A percentile compares a stretch with the other conserved stretches of the same genome.
These are phyloP conservation scores for Suillus lakei DNA, from an alignment of 768 basidiomycete genomes.

Conservation along the genomic window DNA sequence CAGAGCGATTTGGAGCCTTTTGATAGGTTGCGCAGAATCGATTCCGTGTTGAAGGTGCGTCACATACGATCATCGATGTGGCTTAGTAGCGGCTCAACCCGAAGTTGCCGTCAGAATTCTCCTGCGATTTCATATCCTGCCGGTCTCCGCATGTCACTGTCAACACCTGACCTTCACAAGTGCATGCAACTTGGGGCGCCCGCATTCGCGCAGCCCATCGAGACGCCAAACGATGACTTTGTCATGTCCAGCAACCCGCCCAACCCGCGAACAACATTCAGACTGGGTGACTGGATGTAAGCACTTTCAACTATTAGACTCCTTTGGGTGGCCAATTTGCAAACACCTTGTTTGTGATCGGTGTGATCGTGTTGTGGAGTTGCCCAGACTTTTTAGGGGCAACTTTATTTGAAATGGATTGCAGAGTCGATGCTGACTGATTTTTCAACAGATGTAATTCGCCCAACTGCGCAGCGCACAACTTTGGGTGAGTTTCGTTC, in stretches of 20 bases:
- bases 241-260: conserved; percentile 73
- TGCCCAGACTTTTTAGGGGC: conserved; percentile 14
- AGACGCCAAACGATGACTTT: conserved; percentile 43
- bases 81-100: conserved; percentile 17
- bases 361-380: conserved; percentile 6
- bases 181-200: conserved; percentile 17
- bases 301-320: conserved; percentile 36
- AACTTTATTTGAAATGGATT: conserved; percentile 24
- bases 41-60: conserved; percentile 33
- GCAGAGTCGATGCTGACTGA: conserved; percentile 18
- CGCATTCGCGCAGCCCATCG: neutral
- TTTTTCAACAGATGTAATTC: conserved; percentile 59
- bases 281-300: conserved; percentile 80
- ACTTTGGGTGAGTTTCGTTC: conserved; percentile 72
- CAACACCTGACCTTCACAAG: conserved; percentile 37
- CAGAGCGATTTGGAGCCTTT: conserved; percentile 68
- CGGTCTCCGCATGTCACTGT: conserved; percentile 40
- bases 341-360: conserved; percentile 17
- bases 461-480: conserved; percentile 77
- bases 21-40: conserved; percentile 55
- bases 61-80: conserved; percentile 25
- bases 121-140: conserved; percentile 10
- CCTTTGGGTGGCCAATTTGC: conserved; percentile 14
- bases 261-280: conserved; percentile 68
- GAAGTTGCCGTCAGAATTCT: conserved; percentile 18